Base-by-base conservation (phyloP, 2,329 filamentous ascomycete species). In the Talaromyces amestolkiae region DNA sequence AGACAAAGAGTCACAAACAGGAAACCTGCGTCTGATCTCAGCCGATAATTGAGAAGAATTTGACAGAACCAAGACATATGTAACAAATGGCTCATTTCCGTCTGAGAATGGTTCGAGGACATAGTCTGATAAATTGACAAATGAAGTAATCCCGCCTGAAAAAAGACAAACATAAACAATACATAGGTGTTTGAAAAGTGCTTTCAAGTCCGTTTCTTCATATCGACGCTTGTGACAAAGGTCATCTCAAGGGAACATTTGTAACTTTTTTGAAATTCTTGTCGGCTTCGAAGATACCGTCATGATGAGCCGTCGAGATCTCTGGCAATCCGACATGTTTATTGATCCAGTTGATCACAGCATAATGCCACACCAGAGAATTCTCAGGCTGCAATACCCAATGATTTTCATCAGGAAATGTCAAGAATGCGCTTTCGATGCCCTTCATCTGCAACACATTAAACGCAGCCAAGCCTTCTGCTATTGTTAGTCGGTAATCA, bases 361-460 rank as follows among this genome's bases (percentile, higher is more conserved):
- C 91, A 64, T 86, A 86, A 73, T 98, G 93, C 95, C 95, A 98
- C 22, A 96, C 84, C 19, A 97, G 80, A 3, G 89, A 91, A 76
- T 98, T 98, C 78, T 97, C 94, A 0, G 90, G 91, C 75, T 97
- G 96, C 63, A 97, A 74, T 3, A 97, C 93, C 92, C 92, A 90
- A 71, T 91, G 89, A 60, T 88, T 87, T 77, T 92, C 90, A 73
- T 91, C 92, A 0, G 92, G 91, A 74, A 96, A 97, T 22, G 88
- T 89, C 69, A 96, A 74, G 69, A 96, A 87, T 69, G 89, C 88
- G 76, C 91, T 95, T 22, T 91, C 88, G 1, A 96, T 84, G 0
- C 87, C 87, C 61, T 85, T 85, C 27, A 87, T 86, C 78, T 97
- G 93, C 35, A 97, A 81, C 8, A 93, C 89, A 69, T 96, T 96